A percentile compares a stretch with the other conserved stretches of the same genome.
Conservation (phyloP, 2,329 filamentous ascomycete species). For the Knoxdaviesia proteae region DNA sequence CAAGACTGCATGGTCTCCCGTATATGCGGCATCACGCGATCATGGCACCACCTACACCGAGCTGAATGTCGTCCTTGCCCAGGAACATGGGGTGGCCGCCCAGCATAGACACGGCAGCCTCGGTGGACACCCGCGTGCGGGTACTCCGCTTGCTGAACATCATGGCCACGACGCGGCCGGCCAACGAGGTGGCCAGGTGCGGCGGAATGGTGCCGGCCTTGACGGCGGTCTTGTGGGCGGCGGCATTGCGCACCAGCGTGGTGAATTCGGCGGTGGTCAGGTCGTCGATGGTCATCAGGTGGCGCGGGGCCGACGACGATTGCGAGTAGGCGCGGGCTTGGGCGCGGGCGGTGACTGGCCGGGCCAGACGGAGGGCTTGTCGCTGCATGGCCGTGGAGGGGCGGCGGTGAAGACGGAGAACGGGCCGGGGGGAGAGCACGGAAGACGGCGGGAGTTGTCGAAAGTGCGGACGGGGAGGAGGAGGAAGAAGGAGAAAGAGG, state of each 20-base stretch:
- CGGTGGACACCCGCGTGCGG: constrained; percentile 79
- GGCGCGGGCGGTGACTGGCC: constrained; percentile 13
- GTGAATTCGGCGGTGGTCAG: constrained; percentile 62
- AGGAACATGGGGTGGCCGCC: constrained; percentile 93
- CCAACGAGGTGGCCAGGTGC: constrained; percentile 38
- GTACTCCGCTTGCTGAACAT: constrained; percentile 95
- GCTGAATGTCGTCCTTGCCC: constrained; percentile 85
- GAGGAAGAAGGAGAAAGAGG: too few relatives aligned
- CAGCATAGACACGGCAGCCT: constrained; percentile 72
- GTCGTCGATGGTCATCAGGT: constrained; percentile 82
- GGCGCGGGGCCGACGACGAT: constrained; percentile 33
- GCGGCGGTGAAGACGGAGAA: background rate
- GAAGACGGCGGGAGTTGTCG: too few relatives aligned
- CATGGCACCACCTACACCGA: constrained; percentile 42
- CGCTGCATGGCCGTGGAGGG: constrained; percentile 12
- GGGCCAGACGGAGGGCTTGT: constrained; percentile 13
- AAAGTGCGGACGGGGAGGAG: too few relatives aligned
- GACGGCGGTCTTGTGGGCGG: constrained; percentile 52
- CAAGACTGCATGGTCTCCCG: too few relatives aligned
- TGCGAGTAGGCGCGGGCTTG: constrained; percentile 23
- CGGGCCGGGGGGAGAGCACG: background rate
- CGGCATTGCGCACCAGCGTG: constrained; percentile 65
- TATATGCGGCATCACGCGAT: background rate
- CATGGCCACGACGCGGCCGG: constrained; percentile 72
- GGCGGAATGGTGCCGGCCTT: constrained; percentile 45